phyloP scores from a whole-genome alignment of 1,139 yeast species.

The Pichia sp. region DNA sequence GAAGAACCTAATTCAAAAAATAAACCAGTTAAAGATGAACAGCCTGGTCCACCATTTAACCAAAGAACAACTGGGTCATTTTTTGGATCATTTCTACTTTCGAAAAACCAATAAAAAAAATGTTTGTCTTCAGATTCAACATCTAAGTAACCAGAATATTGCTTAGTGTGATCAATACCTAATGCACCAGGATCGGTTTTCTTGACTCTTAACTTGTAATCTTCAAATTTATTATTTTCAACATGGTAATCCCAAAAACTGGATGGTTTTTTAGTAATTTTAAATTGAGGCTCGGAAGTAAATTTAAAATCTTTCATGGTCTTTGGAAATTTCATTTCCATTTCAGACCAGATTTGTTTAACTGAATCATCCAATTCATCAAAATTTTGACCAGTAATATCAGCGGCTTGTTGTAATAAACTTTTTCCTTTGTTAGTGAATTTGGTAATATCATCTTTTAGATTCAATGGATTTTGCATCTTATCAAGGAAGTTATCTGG shows the following conservation, averaged over 20 bases:
- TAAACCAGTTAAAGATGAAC: slow-evolving; percentile 62
- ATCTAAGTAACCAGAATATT: slow-evolving; percentile 62
- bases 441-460: slow-evolving; percentile 3
- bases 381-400: slow-evolving; percentile 14
- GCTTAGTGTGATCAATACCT: slow-evolving; percentile 49
- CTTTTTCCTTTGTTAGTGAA: slow-evolving; percentile 13
- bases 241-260: slow-evolving; percentile 54
- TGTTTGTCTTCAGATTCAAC: slow-evolving; percentile 55
- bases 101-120: slow-evolving; percentile 75
- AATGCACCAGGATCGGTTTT: slow-evolving; percentile 24
- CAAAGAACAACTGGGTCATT: slow-evolving; percentile 62
- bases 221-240: slow-evolving; percentile 17
- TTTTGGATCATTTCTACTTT: slow-evolving; percentile 60
- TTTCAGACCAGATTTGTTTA: slow-evolving; percentile 23
- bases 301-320: slow-evolving; percentile 44
- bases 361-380: slow-evolving; percentile 18
- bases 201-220: slow-evolving; percentile 29
- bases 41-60: slow-evolving; percentile 77
- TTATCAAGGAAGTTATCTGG: neutral
- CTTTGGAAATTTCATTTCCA: slow-evolving; percentile 42
- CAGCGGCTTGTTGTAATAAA: slow-evolving; percentile 17
- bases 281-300: slow-evolving; percentile 45
- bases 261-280: slow-evolving; percentile 30
- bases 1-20: slow-evolving; percentile 67
- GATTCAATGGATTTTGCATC: slow-evolving; percentile 12